A percentile compares a stretch with the other conserved stretches of the same genome.
Evolutionary conservation across 2,329 filamentous ascomycete species (phyloP).

Genomic region (Pseudophaeomoniella oleicola): DNA sequence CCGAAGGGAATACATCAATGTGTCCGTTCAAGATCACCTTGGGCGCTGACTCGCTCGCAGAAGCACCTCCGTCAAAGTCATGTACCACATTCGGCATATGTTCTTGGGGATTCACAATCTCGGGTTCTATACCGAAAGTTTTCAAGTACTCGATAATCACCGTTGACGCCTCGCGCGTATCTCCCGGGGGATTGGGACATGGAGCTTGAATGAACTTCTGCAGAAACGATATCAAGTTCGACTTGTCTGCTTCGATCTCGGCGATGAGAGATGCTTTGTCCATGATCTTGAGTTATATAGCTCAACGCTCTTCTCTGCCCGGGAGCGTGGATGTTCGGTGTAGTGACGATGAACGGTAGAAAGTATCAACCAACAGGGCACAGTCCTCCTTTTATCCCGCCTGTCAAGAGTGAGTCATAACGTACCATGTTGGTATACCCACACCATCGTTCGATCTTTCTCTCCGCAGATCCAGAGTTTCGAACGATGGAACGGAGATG

Average conservation of each 20-base stretch:
- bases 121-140: conserved; percentile 9
- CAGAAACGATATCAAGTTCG: conserved; percentile 16
- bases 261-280: conserved; percentile 12
- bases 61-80: conserved; percentile 11
- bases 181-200: conserved; percentile 24
- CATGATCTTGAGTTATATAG: conserved; percentile 1
- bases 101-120: conserved; percentile 16
- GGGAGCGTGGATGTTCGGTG: too few relatives aligned
- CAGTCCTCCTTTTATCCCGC: too few relatives aligned
- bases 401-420: too few relatives aligned
- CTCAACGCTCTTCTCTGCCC: too few relatives aligned
- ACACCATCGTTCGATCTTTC: too few relatives aligned
- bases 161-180: conserved; percentile 19
- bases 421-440: too few relatives aligned
- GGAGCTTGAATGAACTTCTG: conserved; percentile 19
- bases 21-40: conserved; percentile 27
- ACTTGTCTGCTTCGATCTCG: conserved; percentile 13
- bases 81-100: conserved; percentile 21
- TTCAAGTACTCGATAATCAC: conserved; percentile 18
- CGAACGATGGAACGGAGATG: too few relatives aligned
- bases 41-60: conserved; percentile 10
- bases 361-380: too few relatives aligned
- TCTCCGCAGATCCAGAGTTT: too few relatives aligned
- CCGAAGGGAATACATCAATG: conserved; percentile 27
- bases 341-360: too few relatives aligned